Evolutionary conservation across 139 green algal genomes (phyloP).

Genomic region (Yamagishiella unicocca): DNA sequence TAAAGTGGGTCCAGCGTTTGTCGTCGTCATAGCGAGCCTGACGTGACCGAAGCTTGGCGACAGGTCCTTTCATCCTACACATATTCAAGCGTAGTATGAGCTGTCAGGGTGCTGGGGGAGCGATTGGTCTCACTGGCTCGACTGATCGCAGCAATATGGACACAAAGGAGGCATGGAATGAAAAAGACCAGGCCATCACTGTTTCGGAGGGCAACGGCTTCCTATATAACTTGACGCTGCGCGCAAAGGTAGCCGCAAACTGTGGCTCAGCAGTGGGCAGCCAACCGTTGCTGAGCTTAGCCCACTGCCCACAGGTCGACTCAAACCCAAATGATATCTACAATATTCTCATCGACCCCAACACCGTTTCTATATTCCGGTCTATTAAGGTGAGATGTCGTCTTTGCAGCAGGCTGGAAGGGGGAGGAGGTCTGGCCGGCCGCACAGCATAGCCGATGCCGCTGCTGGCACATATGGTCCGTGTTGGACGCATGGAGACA

Average conservation of each 20-base stretch:
- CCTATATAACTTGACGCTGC: constrained; percentile 46
- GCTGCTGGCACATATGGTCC: too few species aligned
- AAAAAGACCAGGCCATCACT: constrained; percentile 48
- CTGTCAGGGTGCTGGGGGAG: too few species aligned
- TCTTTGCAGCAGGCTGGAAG: too few species aligned
- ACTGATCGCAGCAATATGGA: neutral
- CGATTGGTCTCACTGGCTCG: too few species aligned
- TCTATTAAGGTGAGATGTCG: constrained; percentile 54
- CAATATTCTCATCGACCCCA: constrained; percentile 50
- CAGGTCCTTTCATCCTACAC: too few species aligned
- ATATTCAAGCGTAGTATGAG: too few species aligned
- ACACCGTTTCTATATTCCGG: constrained; percentile 41
- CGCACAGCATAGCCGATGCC: too few species aligned
- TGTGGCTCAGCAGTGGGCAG: neutral
- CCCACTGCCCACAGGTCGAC: neutral
- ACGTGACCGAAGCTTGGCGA: too few species aligned
- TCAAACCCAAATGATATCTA: constrained; percentile 36
- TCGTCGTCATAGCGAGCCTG: too few species aligned
- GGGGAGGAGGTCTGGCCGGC: too few species aligned
- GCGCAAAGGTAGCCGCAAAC: constrained; percentile 34
- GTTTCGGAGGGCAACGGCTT: constrained; percentile 49
- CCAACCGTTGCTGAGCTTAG: neutral
- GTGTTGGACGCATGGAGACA: too few species aligned
- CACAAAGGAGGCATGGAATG: constrained; percentile 38
- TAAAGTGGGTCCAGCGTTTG: too few species aligned